These are phyloP conservation scores for Corrigiola litoralis DNA, from an alignment of 179 eudicot genomes.

Conservation along the genomic window DNA sequence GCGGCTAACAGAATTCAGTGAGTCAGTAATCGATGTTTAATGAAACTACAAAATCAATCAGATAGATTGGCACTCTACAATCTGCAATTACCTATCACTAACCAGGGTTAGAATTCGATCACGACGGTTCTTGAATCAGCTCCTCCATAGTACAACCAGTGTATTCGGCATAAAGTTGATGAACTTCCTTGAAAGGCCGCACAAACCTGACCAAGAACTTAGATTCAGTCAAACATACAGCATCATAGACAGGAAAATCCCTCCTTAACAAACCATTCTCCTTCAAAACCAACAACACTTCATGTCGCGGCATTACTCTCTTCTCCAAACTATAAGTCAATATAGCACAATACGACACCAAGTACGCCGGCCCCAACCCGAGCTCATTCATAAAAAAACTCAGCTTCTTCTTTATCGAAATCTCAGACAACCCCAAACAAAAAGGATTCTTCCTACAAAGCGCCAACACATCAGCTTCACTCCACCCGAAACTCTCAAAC, in stretches of 20 bases:
- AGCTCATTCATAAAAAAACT: slow-evolving; percentile 25
- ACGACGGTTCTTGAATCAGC: no score
- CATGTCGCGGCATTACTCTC: slow-evolving; percentile 23
- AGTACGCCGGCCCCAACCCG: slow-evolving; percentile 17
- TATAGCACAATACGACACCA: slow-evolving; percentile 5
- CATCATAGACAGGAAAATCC: not conserved
- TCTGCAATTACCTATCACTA: no score
- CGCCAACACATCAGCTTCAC: slow-evolving; percentile 10
- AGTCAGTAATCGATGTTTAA: no score
- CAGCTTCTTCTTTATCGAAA: slow-evolving; percentile 5
- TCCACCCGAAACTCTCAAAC: slow-evolving; percentile 32
- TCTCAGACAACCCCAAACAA: slow-evolving; percentile 7
- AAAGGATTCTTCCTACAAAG: slow-evolving; percentile 13
- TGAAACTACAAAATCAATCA: no score
- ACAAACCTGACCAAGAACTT: no score
- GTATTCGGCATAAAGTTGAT: no score
- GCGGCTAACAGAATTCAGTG: no score
- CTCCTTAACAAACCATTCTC: slow-evolving; percentile 1
- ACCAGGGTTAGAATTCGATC: no score
- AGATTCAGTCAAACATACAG: no score
- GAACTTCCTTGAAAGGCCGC: no score
- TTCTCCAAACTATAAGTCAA: slow-evolving; percentile 22
- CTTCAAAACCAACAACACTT: slow-evolving; percentile 5
- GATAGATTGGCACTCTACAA: no score
- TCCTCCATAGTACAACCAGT: no score